A percentile compares a stretch with the other conserved stretches of the same genome.
Conservation (phyloP, 1,284 basidiomycete genomes). For the Neotropicomus parvogracilis region DNA sequence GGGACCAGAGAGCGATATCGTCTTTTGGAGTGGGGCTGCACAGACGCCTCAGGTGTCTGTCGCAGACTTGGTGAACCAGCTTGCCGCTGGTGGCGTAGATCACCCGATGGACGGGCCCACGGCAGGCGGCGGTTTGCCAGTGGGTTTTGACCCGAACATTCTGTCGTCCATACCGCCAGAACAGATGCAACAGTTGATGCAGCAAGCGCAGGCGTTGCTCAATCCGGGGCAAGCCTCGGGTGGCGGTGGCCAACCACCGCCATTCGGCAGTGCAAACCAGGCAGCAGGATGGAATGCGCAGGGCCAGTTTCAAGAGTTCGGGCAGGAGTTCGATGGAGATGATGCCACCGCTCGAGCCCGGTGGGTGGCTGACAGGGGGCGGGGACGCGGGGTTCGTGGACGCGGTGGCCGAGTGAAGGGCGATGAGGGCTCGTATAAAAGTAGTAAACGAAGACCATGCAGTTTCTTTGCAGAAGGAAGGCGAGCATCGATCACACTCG, state of each 20-base stretch:
- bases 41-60: slow-evolving; percentile 46
- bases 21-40: slow-evolving; percentile 53
- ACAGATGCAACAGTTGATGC: slow-evolving; percentile 61
- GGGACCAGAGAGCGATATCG: slow-evolving; percentile 61
- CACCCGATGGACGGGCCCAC: slow-evolving; percentile 22
- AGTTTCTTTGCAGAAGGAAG: slow-evolving; percentile 84
- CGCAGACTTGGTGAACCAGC: slow-evolving; percentile 66
- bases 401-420: slow-evolving; percentile 48
- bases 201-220: slow-evolving; percentile 44
- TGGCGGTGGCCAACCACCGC: slow-evolving; percentile 22
- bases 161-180: slow-evolving; percentile 47
- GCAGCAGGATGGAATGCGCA: slow-evolving; percentile 27
- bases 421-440: slow-evolving; percentile 55
- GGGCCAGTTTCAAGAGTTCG: slow-evolving; percentile 36
- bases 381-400: slow-evolving; percentile 34
- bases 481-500: slow-evolving; percentile 59
- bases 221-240: slow-evolving; percentile 22
- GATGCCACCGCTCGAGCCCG: slow-evolving; percentile 39
- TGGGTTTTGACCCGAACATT: slow-evolving; percentile 35
- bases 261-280: slow-evolving; percentile 28
- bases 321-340: slow-evolving; percentile 32
- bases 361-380: slow-evolving; percentile 40
- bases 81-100: slow-evolving; percentile 42
- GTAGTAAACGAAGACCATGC: slow-evolving; percentile 80
- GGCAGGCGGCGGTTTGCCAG: slow-evolving; percentile 13